These are phyloP conservation scores for Trichoderma simmonsii DNA, from an alignment of 2,329 filamentous ascomycete genomes.

Conservation along the genomic window DNA sequence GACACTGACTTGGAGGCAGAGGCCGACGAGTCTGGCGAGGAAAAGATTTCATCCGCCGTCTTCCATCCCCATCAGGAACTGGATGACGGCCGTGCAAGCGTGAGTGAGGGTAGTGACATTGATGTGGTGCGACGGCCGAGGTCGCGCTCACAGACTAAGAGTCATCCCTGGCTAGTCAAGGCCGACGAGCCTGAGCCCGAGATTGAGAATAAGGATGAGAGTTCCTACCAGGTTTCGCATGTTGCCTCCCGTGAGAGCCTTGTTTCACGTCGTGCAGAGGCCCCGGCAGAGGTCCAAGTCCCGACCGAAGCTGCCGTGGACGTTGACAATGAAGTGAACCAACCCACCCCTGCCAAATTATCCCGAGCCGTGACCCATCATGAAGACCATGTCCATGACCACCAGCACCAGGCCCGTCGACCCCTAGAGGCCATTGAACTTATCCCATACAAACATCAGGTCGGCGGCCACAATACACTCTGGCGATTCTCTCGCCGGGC, in stretches of 20 bases:
- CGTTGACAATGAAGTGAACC: constrained; percentile 42
- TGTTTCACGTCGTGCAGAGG: constrained; percentile 31
- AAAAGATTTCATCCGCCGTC: constrained; percentile 82
- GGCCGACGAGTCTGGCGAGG: constrained; percentile 65
- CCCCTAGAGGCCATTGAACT: constrained; percentile 90
- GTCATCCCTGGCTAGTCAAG: constrained; percentile 56
- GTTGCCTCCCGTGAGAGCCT: constrained; percentile 31
- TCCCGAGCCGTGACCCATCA: constrained; percentile 41
- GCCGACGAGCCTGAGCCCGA: constrained; percentile 48
- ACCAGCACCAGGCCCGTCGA: constrained; percentile 49
- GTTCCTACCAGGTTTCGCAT: constrained; percentile 26
- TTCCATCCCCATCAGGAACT: constrained; percentile 73
- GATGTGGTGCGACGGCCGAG: constrained; percentile 48
- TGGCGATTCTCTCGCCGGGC: constrained; percentile 94
- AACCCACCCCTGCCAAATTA: constrained; percentile 27
- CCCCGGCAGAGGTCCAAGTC: constrained; percentile 29
- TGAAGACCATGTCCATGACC: constrained; percentile 50
- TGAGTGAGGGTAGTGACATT: constrained; percentile 33
- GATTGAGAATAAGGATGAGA: constrained; percentile 26
- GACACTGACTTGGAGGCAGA: constrained; percentile 36
- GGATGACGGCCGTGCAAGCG: constrained; percentile 33
- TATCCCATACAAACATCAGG: constrained; percentile 95
- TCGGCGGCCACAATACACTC: constrained; percentile 92
- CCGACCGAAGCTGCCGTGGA: constrained; percentile 41
- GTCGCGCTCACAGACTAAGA: constrained; percentile 39